Percentiles rank a stretch among this genome's conserved stretches.
Conservation (phyloP, 805 yeast genomes). For the Metschnikowia arizonensis region DNA sequence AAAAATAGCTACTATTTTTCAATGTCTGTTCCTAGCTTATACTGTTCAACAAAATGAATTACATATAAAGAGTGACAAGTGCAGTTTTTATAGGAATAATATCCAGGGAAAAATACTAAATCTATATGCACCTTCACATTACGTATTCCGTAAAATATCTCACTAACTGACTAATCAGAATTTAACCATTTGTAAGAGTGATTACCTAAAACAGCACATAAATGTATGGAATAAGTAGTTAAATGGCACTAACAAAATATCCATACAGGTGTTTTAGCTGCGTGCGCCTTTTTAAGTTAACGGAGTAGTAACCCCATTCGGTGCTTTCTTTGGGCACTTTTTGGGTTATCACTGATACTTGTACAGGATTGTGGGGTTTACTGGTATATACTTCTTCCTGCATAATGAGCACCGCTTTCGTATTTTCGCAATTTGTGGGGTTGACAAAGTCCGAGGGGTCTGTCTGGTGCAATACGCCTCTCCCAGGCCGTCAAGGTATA, state of each 20-base stretch:
- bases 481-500: slow-evolving; percentile 2
- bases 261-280: no score
- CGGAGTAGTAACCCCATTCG: background rate
- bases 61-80: no score
- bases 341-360: background rate
- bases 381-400: background rate
- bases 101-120: background rate
- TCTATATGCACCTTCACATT: background rate
- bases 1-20: no score
- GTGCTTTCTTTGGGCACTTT: background rate
- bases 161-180: background rate
- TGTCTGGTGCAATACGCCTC: background rate
- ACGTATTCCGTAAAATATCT: background rate
- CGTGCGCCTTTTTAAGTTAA: background rate
- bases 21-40: no score
- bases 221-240: background rate
- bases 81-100: no score
- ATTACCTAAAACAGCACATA: background rate
- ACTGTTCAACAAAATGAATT: no score
- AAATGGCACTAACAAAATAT: no score
- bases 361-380: slow-evolving; percentile 5
- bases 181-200: background rate
- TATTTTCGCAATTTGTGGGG: slow-evolving; percentile 13
- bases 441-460: slow-evolving; percentile 14
- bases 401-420: background rate